Evolutionary conservation across 768 basidiomycete species (phyloP).

Genomic region (Termitomyces titanicus): DNA sequence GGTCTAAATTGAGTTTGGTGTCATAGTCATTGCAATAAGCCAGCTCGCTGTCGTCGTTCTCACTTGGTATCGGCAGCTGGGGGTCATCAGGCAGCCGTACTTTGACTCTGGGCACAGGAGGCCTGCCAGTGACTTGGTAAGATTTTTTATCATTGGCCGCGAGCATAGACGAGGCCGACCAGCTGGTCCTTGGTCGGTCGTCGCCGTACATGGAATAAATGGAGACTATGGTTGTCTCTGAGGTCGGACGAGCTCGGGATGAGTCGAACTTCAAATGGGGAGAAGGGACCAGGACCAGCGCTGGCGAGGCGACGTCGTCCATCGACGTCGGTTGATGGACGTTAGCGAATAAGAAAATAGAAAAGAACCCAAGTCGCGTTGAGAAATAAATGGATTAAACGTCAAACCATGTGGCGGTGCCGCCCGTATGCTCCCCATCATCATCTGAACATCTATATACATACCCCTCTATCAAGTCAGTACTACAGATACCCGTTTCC

Average conservation of each 20-base stretch:
- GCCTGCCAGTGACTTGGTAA: slow-evolving; percentile 27
- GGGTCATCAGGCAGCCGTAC: slow-evolving; percentile 26
- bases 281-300: slow-evolving; percentile 34
- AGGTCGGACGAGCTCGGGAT: slow-evolving; percentile 51
- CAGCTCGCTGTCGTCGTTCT: slow-evolving; percentile 18
- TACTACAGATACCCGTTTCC: too few relatives aligned
- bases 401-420: background rate
- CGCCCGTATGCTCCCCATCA: background rate
- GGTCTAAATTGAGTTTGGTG: background rate
- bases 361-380: slow-evolving; percentile 2
- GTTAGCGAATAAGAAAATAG: slow-evolving; percentile 2
- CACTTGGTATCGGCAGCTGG: slow-evolving; percentile 21
- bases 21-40: slow-evolving; percentile 11
- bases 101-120: slow-evolving; percentile 32
- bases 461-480: too few relatives aligned
- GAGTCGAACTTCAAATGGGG: slow-evolving; percentile 27
- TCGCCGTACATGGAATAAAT: slow-evolving; percentile 89
- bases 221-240: slow-evolving; percentile 75
- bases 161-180: slow-evolving; percentile 26
- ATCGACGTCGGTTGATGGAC: slow-evolving; percentile 12
- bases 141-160: slow-evolving; percentile 28
- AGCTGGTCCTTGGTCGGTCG: slow-evolving; percentile 43
- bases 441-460: too few relatives aligned
- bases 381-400: background rate
- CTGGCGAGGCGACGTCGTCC: slow-evolving; percentile 34